Percentiles rank a stretch among this genome's conserved stretches.
These are phyloP conservation scores for Cyphellophora attinorum DNA, from an alignment of 2,329 filamentous ascomycete genomes.

Conservation along the genomic window DNA sequence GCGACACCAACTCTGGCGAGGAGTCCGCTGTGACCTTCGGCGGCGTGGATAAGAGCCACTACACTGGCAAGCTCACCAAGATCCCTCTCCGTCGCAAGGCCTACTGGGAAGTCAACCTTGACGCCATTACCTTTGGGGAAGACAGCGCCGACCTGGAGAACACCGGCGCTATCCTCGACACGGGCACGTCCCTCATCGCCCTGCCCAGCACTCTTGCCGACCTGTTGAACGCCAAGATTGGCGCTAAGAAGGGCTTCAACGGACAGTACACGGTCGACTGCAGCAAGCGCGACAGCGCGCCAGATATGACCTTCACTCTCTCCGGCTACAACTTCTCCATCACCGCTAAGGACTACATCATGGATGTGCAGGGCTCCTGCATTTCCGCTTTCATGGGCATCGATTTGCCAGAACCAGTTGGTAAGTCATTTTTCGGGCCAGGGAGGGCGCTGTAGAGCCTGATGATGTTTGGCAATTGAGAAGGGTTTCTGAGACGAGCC, in stretches of 20 bases:
- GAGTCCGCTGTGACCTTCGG: constrained; percentile 86
- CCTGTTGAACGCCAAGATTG: constrained; percentile 93
- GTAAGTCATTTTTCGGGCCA: not conserved
- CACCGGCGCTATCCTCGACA: constrained; percentile 96
- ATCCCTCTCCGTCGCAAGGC: constrained; percentile 96
- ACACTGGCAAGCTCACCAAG: constrained; percentile 77
- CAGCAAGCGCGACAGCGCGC: constrained; percentile 68
- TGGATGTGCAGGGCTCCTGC: constrained; percentile 89
- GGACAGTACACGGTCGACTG: constrained; percentile 96
- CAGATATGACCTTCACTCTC: constrained; percentile 85
- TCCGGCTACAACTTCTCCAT: constrained; percentile 91
- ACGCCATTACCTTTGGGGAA: constrained; percentile 81
- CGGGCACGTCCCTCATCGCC: constrained; percentile 93
- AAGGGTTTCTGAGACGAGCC: too few relatives aligned
- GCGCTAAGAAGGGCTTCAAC: constrained; percentile 94
- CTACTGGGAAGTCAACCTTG: constrained; percentile 98
- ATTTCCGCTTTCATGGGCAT: constrained; percentile 98
- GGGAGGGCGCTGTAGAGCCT: too few relatives aligned
- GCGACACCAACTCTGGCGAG: constrained; percentile 58
- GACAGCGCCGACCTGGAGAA: constrained; percentile 80
- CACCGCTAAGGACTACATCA: constrained; percentile 79
- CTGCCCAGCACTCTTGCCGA: constrained; percentile 86
- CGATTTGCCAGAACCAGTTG: constrained; percentile 56
- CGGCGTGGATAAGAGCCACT: constrained; percentile 74
- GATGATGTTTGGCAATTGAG: too few relatives aligned